These are phyloP conservation scores for Penicillium sp. DNA, from an alignment of 2,329 filamentous ascomycete genomes.

Conservation along the genomic window DNA sequence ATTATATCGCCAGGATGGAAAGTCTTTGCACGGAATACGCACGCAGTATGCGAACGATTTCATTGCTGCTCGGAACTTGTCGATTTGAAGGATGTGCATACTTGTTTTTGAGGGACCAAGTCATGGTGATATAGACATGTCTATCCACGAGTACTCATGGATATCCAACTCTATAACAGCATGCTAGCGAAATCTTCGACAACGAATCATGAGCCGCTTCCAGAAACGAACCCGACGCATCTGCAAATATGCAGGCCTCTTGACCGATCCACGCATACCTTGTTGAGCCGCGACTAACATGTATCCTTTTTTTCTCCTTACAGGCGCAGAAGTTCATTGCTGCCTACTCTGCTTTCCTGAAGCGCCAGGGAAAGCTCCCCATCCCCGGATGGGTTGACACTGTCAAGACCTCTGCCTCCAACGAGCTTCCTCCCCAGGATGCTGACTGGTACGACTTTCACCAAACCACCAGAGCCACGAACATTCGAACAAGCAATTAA, in stretches of 20 bases:
- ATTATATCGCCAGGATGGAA: constrained; percentile 9
- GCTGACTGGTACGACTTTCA: constrained; percentile 82
- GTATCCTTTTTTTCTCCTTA: constrained; percentile 19
- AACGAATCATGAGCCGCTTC: constrained; percentile 15
- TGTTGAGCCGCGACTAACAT: constrained; percentile 18
- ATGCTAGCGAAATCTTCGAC: constrained; percentile 7
- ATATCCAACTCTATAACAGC: not conserved
- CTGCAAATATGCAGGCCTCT: constrained; percentile 18
- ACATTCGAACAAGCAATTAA: constrained; percentile 11
- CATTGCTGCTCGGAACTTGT: constrained; percentile 1
- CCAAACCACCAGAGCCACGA: not conserved
- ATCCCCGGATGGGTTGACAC: constrained; percentile 84
- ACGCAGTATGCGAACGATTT: not conserved
- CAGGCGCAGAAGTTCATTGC: constrained; percentile 66
- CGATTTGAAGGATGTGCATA: constrained; percentile 8
- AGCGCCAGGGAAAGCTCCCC: constrained; percentile 67
- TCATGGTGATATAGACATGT: not conserved
- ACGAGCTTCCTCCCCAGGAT: constrained; percentile 97
- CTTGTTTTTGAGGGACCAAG: constrained; percentile 8
- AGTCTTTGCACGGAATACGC: constrained; percentile 5
- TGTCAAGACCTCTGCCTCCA: constrained; percentile 94
- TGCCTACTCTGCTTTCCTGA: constrained; percentile 66
- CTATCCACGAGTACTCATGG: not conserved
- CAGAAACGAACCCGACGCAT: constrained; percentile 22
- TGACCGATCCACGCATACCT: constrained; percentile 11